phyloP scores from a whole-genome alignment of 257 asterid genomes.

The Leonotis leonurus region DNA sequence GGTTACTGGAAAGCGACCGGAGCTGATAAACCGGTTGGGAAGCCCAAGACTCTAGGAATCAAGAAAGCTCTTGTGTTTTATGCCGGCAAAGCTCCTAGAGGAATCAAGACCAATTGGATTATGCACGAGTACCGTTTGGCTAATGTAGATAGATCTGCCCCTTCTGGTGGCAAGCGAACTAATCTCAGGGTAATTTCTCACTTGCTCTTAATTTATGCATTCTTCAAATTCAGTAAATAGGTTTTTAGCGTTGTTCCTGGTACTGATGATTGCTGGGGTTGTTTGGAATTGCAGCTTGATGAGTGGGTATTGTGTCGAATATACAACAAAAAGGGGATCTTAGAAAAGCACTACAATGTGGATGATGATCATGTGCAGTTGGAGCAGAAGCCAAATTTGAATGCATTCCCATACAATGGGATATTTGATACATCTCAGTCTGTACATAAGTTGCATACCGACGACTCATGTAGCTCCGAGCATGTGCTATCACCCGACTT shows the following conservation, averaged over 20 bases:
- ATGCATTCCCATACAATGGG: neutral
- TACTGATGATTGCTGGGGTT: no score
- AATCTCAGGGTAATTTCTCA: conserved; percentile 35
- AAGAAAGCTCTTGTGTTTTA: conserved; percentile 54
- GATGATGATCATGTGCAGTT: conserved; percentile 34
- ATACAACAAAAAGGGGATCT: conserved; percentile 55
- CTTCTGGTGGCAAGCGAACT: conserved; percentile 31
- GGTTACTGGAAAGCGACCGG: conserved; percentile 64
- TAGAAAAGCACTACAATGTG: conserved; percentile 38
- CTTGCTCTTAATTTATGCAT: neutral
- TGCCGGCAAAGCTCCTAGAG: conserved; percentile 55
- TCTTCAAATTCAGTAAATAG: neutral
- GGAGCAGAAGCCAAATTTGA: conserved; percentile 36
- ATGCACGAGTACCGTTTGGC: conserved; percentile 59
- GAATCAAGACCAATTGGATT: conserved; percentile 59
- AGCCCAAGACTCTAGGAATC: conserved; percentile 41
- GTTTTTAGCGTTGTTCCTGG: no score
- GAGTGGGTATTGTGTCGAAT: conserved; percentile 58
- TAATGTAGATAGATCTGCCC: conserved; percentile 51
- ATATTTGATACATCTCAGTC: conserved; percentile 44
- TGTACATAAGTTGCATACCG: conserved; percentile 41
- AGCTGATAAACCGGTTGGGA: conserved; percentile 58
- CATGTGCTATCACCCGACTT: conserved; percentile 31
- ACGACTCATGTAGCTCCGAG: conserved; percentile 64
- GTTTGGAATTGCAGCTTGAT: conserved; percentile 37